phyloP scores from a whole-genome alignment of 345 rosid species.

The Sonneratia alba region DNA sequence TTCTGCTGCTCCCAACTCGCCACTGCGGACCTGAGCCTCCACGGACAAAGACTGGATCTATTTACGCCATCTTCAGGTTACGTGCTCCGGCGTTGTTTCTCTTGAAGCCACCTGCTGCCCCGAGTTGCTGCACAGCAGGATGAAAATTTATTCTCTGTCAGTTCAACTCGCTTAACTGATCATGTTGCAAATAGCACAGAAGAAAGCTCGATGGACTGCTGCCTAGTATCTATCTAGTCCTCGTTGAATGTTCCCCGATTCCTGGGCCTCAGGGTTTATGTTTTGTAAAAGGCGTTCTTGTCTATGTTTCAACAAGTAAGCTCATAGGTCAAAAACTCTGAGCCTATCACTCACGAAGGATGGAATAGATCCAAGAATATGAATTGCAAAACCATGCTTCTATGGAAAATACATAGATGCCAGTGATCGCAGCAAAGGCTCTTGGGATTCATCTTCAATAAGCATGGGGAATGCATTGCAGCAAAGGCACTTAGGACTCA shows the following conservation, averaged over 20 bases:
- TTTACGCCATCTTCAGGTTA: too few relatives aligned
- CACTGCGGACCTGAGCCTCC: too few relatives aligned
- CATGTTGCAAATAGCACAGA: not conserved
- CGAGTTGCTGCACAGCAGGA: not conserved
- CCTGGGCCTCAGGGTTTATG: too few relatives aligned
- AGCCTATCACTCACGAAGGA: not conserved
- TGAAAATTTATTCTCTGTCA: not conserved
- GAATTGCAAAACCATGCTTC: too few relatives aligned
- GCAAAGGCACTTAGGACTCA: not conserved
- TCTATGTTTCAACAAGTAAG: not conserved
- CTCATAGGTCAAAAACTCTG: not conserved
- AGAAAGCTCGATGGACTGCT: not conserved
- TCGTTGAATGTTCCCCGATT: too few relatives aligned
- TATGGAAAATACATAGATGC: not conserved
- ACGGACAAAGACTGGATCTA: too few relatives aligned
- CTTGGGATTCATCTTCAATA: too few relatives aligned
- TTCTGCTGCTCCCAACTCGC: too few relatives aligned
- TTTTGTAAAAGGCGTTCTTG: too few relatives aligned
- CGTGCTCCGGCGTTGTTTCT: not conserved
- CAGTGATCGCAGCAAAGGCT: not conserved
- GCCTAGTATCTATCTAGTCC: too few relatives aligned
- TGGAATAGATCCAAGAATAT: too few relatives aligned
- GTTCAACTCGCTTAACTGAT: not conserved
- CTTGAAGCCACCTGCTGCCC: not conserved
- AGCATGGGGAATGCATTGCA: too few relatives aligned